Base-by-base conservation (phyloP, 2,329 filamentous ascomycete genomes). In the Sclerotiophoma versabilis region DNA sequence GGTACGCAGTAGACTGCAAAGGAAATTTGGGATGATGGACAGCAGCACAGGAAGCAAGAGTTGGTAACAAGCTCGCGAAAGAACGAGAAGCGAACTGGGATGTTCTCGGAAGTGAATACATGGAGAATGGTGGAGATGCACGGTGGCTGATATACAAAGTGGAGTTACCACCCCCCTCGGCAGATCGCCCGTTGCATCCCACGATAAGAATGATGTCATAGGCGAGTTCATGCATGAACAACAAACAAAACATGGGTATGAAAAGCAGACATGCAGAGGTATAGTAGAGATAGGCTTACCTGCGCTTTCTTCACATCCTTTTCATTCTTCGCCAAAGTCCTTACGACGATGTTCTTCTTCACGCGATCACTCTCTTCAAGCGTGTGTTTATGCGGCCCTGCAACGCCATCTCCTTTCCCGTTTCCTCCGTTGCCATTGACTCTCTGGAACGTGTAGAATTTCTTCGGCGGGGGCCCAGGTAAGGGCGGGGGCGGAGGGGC, bases 371-470 rank as follows among this genome's bases (percentile, higher is more conserved):
- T 92, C 64, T 88, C 88, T 49, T 85, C 85, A 7, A 93, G 75
- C 0, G 83, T 83, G 72, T 93, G 90, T 63, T 88, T 88, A 71
- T 93, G 90, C n/a, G 87, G 86, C 8, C 88, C 88, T 17, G 85
- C 81, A 37, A 88, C 82, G 6, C 86, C 87, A 61, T 90, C 88
- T 19, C 84, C 83, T 71, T 89, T 89, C 2, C 87, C 88, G 68
- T 90, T 91, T 0, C 83, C 86, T 1, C 87, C 88, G 65, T 90
- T 91, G 0, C 89, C 89, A 74, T 92, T 91, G 6, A 92, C 89
- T 32, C 89, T 81, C 68, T 92, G 89, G 39, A 92, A 87, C 0
- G 89, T 91, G 77, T 89, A 92, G 68, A 69, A 73, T 39, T 75
- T 74, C 49, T 62, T 65, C 1, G 60, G 44, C 5, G 52, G 37